Evolutionary conservation across 306 rosid genomes (phyloP).

Genomic region (Glycine tomentella): DNA sequence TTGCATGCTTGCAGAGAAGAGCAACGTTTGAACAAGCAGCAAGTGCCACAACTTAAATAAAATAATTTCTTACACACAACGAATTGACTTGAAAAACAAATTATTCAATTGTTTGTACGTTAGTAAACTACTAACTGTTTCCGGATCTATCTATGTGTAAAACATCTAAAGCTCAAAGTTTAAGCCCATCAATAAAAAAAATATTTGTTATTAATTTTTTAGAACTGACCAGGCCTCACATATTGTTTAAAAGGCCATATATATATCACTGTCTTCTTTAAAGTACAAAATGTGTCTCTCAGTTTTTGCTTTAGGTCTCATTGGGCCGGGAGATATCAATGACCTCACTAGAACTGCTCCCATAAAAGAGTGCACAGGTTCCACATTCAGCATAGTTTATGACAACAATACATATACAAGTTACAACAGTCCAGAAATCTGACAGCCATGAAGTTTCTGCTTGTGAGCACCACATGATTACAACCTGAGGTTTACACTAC

Average conservation of each 20-base stretch:
- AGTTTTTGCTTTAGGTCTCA: no score
- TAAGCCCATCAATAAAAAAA: no score
- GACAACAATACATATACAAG: background rate
- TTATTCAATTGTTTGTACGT: background rate
- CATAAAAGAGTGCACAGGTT: background rate
- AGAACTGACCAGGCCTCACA: no score
- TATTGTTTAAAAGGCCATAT: no score
- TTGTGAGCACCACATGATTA: background rate
- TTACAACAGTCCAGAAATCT: slow-evolving; percentile 29
- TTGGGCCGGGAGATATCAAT: no score
- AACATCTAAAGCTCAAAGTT: no score
- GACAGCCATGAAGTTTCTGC: slow-evolving; percentile 14
- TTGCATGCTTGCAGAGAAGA: no score
- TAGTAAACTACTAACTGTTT: background rate
- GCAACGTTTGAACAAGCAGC: no score
- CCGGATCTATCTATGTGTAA: no score
- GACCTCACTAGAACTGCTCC: background rate
- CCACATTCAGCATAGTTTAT: background rate
- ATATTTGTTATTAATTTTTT: no score
- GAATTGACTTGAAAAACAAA: background rate
- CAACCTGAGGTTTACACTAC: slow-evolving; percentile 15
- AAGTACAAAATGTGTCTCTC: no score
- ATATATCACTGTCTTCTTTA: no score
- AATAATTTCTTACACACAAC: background rate
- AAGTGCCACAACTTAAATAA: background rate